A percentile compares a stretch with the other conserved stretches of the same genome.
These are phyloP conservation scores for Aureobasidium sp. DNA, from an alignment of 2,329 filamentous ascomycete genomes.

Conservation along the genomic window DNA sequence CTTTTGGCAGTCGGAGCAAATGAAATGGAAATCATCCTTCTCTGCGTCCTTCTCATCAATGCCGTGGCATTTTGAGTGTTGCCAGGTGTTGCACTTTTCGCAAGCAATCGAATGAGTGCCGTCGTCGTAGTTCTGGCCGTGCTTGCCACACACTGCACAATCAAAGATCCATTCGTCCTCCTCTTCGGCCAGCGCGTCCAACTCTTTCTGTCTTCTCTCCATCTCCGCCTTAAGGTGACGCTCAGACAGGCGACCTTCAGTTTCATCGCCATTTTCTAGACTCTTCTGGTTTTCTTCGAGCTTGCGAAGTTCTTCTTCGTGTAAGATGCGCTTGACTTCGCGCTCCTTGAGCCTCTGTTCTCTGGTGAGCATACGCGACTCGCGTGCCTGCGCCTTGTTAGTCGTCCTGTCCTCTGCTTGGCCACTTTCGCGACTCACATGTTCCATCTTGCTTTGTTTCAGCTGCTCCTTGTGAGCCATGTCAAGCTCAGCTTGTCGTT, in stretches of 20 bases:
- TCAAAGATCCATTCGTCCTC: slow-evolving; percentile 93
- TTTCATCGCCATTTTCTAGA: slow-evolving; percentile 25
- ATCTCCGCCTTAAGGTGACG: slow-evolving; percentile 75
- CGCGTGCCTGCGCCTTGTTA: slow-evolving; percentile 51
- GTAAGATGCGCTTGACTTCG: slow-evolving; percentile 69
- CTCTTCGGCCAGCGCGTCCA: slow-evolving; percentile 59
- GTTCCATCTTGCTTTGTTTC: slow-evolving; percentile 55
- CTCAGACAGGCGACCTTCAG: slow-evolving; percentile 54
- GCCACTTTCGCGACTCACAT: slow-evolving; percentile 30
- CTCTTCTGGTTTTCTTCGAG: slow-evolving; percentile 68
- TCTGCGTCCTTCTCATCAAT: slow-evolving; percentile 74
- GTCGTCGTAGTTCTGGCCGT: slow-evolving; percentile 84
- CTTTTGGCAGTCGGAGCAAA: slow-evolving; percentile 65
- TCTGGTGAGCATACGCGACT: slow-evolving; percentile 71
- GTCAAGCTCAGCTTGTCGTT: slow-evolving; percentile 53
- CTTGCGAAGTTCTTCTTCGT: slow-evolving; percentile 74
- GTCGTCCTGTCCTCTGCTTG: slow-evolving; percentile 8
- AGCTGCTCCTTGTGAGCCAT: slow-evolving; percentile 53
- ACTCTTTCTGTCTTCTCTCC: slow-evolving; percentile 66
- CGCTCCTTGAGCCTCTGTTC: slow-evolving; percentile 81
- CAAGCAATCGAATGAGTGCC: slow-evolving; percentile 90
- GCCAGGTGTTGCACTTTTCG: slow-evolving; percentile 91
- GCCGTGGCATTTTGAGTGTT: slow-evolving; percentile 86
- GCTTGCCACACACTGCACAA: slow-evolving; percentile 75
- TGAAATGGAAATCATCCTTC: slow-evolving; percentile 74